Evolutionary conservation across 306 rosid genomes (phyloP).

Genomic region (Myrica gale): DNA sequence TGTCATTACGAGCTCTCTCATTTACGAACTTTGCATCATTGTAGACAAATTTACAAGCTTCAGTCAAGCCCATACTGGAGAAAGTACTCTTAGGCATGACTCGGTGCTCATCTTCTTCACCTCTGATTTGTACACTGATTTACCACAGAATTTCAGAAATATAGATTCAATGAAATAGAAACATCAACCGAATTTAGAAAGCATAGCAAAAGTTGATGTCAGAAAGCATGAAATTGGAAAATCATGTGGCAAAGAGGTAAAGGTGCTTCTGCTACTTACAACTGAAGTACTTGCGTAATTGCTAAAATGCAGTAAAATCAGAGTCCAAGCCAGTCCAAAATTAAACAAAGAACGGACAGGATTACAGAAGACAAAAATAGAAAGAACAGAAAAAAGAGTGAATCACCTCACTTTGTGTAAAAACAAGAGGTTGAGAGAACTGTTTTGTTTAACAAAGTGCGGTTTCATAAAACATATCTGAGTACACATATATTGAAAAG

Average conservation of each 20-base stretch:
- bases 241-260: constrained; percentile 8
- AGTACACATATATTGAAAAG: not conserved
- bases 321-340: not conserved
- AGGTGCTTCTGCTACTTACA: not conserved
- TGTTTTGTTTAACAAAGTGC: not conserved
- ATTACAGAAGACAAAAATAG: not conserved
- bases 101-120: constrained; percentile 40
- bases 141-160: constrained; percentile 27
- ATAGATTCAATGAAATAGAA: constrained; percentile 10
- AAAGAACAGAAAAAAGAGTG: not conserved
- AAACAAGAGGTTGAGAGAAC: not conserved
- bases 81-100: constrained; percentile 22
- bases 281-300: not conserved
- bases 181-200: not conserved
- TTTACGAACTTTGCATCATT: constrained; percentile 78
- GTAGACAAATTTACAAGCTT: constrained; percentile 66
- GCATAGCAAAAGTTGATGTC: constrained; percentile 1
- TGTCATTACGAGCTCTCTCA: constrained; percentile 73
- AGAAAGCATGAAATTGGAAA: constrained; percentile 14
- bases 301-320: not conserved
- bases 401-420: not conserved
- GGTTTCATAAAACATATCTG: not conserved
- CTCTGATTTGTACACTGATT: constrained; percentile 50
- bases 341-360: too few species aligned
- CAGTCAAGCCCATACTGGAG: constrained; percentile 56